These are phyloP conservation scores for Aspergillus neotritici DNA, from an alignment of 2,329 filamentous ascomycete species.

Conservation along the genomic window DNA sequence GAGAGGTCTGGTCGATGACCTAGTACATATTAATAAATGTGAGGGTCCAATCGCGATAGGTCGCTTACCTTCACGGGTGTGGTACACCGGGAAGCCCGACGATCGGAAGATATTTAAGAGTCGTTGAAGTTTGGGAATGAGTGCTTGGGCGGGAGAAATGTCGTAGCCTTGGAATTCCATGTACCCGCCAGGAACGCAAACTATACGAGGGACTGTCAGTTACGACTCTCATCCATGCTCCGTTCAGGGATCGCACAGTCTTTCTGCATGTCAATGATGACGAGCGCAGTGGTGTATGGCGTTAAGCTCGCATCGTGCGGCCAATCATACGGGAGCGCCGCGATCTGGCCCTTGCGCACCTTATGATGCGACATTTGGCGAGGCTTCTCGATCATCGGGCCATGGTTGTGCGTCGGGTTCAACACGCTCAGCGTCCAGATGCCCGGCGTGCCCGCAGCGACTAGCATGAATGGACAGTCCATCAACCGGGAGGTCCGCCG, in stretches of 20 bases:
- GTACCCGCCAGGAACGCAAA: slow-evolving; percentile 41
- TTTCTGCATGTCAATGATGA: slow-evolving; percentile 46
- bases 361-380: slow-evolving; percentile 38
- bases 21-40: slow-evolving; percentile 16
- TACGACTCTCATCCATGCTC: neutral
- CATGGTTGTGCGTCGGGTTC: slow-evolving; percentile 41
- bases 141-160: slow-evolving; percentile 33
- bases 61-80: slow-evolving; percentile 41
- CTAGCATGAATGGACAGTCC: slow-evolving; percentile 43
- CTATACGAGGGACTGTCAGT: slow-evolving; percentile 20
- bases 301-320: slow-evolving; percentile 42
- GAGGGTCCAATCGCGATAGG: neutral
- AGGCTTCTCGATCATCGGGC: slow-evolving; percentile 37
- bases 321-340: slow-evolving; percentile 42
- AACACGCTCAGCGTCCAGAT: slow-evolving; percentile 41
- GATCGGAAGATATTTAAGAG: slow-evolving; percentile 36
- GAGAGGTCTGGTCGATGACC: slow-evolving; percentile 50
- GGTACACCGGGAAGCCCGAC: slow-evolving; percentile 39
- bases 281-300: slow-evolving; percentile 42
- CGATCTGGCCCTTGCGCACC: slow-evolving; percentile 41
- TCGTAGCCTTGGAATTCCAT: slow-evolving; percentile 43
- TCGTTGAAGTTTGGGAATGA: slow-evolving; percentile 39
- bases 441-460: slow-evolving; percentile 39
- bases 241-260: slow-evolving; percentile 34
- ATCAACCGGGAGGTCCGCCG: slow-evolving; percentile 40